A percentile compares a stretch with the other conserved stretches of the same genome.
These are phyloP conservation scores for Marsdenia floribunda DNA, from an alignment of 257 asterid species.

Conservation along the genomic window DNA sequence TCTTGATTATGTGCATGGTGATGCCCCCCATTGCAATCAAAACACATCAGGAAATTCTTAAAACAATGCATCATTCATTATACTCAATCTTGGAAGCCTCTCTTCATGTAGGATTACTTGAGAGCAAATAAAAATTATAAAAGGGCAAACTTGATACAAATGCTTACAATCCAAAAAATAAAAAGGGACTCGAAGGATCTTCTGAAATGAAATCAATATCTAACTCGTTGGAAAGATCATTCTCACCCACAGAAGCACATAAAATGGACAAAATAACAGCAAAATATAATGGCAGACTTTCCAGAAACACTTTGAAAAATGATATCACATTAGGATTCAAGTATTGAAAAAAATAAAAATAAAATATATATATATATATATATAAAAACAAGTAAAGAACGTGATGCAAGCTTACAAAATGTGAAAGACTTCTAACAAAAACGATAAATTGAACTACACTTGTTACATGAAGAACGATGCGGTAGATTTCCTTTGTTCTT, in stretches of 20 bases:
- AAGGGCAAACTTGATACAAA: not conserved
- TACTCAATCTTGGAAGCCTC: not conserved
- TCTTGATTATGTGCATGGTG: not conserved
- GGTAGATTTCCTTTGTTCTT: not conserved
- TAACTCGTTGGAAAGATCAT: not conserved
- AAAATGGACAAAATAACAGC: not conserved
- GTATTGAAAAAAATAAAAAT: not conserved
- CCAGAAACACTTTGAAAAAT: not conserved
- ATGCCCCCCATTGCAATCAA: not conserved
- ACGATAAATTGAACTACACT: not conserved
- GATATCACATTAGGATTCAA: not conserved
- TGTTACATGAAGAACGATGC: not conserved
- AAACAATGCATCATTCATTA: not conserved
- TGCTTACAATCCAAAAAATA: not conserved
- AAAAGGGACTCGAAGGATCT: not conserved
- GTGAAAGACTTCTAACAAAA: not conserved
- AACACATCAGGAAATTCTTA: not conserved
- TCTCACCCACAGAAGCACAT: not conserved
- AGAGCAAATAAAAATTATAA: not conserved
- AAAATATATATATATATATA: too few relatives aligned
- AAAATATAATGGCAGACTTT: not conserved
- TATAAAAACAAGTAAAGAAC: not conserved
- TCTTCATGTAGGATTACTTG: not conserved
- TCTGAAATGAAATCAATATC: not conserved
- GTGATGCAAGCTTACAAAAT: not conserved